Evolutionary conservation across 2,329 filamentous ascomycete genomes (phyloP), one percentile per base, ranked within the genome.

Genomic region (Dissoconium aciculare): DNA sequence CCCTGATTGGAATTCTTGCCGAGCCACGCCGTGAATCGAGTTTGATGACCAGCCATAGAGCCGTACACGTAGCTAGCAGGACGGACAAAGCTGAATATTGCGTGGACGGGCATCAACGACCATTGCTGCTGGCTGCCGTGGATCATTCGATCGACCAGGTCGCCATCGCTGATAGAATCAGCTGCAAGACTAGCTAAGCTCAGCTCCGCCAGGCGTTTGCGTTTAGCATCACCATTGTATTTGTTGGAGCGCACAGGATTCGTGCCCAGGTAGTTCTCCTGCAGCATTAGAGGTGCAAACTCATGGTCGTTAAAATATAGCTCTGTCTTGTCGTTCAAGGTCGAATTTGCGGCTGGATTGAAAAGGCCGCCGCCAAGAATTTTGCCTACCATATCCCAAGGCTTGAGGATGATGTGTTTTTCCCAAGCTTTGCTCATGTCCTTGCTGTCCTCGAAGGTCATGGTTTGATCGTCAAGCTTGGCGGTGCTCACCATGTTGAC

Each of bases 271-370:
- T 98, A 98, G 51, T 98, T 98, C 55, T 98, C 91, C 53, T 98
- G 89, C 27, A 98, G 74, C 89, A 98, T 95, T 31, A 98, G 64
- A 50, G 77, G 89, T 49, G 84, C 94, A 59, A 95, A 92, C 47
- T 98, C 89, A 50, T 98, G 89, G 47, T 98, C 89, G 54, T 98
- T 95, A 65, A 98, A 98, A 56, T 98, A 98, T 2, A 98, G 71
- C 57, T 98, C 87, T 39, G 91, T 89, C 64, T 98, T 98, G 55
- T 98, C 87, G 52, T 95, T 95, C 19, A 98, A 62, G 0, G 83
- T 92, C 3, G 81, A 65, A 43, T 82, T 91, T 57, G 83, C 91
- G 29, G 75, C 73, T 4, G 75, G 69, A 14, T 80, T 69, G 56
- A 95, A 98, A 57, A 94, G 72, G 21, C 83, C 82, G 3, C 83